These are phyloP conservation scores for Pseudogymnoascus sp. DNA, from an alignment of 2,329 filamentous ascomycete species.

Conservation along the genomic window DNA sequence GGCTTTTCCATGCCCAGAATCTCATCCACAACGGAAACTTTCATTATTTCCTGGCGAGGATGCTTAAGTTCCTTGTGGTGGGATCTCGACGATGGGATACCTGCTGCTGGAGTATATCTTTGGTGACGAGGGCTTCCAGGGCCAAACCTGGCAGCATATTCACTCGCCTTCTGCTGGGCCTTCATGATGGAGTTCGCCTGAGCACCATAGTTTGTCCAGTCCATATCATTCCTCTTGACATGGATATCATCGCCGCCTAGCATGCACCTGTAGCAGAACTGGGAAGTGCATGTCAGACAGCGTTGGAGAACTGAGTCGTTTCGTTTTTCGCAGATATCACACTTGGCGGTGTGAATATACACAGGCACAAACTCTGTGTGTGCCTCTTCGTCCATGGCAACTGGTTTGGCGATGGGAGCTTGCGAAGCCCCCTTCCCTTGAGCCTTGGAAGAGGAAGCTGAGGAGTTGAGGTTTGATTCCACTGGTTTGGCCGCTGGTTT, in stretches of 20 bases:
- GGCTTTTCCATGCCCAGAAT: not conserved
- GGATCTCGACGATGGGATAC: not conserved
- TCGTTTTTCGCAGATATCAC: constrained; percentile 1
- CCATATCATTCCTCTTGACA: not conserved
- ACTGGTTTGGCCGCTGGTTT: not conserved
- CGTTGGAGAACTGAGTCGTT: constrained; percentile 5
- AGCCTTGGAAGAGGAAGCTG: not conserved
- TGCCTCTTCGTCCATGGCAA: not conserved
- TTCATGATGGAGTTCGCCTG: not conserved
- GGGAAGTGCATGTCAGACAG: not conserved
- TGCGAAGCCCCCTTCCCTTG: not conserved
- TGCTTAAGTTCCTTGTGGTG: not conserved
- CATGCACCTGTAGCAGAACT: not conserved
- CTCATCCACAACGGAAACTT: not conserved
- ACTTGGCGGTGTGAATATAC: constrained; percentile 10
- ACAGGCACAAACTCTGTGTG: not conserved
- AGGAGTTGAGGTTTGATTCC: not conserved
- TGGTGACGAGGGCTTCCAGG: not conserved
- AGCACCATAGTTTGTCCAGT: not conserved
- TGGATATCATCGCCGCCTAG: not conserved
- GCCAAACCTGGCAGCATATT: not conserved
- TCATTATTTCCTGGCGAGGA: not conserved
- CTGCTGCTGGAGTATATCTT: not conserved
- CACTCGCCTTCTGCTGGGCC: not conserved
- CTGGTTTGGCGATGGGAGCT: not conserved